These are phyloP conservation scores for Volvox africanus DNA, from an alignment of 139 green algal species.

Conservation along the genomic window DNA sequence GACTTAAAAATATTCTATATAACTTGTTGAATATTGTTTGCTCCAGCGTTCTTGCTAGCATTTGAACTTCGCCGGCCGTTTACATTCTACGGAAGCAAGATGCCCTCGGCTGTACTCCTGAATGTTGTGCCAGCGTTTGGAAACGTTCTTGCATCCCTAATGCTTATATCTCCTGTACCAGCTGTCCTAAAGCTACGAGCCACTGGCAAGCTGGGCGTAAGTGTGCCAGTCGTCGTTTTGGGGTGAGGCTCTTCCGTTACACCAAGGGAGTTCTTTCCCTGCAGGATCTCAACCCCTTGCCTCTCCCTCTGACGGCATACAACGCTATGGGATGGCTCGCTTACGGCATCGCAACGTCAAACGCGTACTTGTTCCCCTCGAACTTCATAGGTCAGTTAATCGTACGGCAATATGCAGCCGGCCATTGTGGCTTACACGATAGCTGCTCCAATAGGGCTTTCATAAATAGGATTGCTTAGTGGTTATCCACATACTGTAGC, in stretches of 20 bases:
- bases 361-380: constrained; percentile 31
- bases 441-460: too few relatives aligned
- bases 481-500: too few relatives aligned
- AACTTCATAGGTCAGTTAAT: constrained; percentile 20
- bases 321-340: constrained; percentile 7
- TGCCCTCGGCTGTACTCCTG: neutral
- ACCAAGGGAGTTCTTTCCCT: neutral
- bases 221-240: neutral
- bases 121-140: constrained; percentile 21
- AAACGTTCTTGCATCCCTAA: constrained; percentile 1
- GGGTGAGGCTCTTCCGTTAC: too few relatives aligned
- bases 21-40: too few relatives aligned
- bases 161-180: constrained; percentile 20
- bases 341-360: neutral
- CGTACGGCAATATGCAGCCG: too few relatives aligned
- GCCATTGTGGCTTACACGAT: too few relatives aligned
- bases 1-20: too few relatives aligned
- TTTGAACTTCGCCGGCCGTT: too few relatives aligned
- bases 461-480: too few relatives aligned
- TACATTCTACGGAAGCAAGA: neutral
- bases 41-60: too few relatives aligned
- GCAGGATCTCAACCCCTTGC: constrained; percentile 17
- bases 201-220: constrained; percentile 6
- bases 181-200: neutral
- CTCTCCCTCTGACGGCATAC: neutral